A percentile compares a stretch with the other conserved stretches of the same genome.
phyloP scores from a whole-genome alignment of 225 moss, liverwort and hornwort genomes.

The Antitrichia curtipendula region DNA sequence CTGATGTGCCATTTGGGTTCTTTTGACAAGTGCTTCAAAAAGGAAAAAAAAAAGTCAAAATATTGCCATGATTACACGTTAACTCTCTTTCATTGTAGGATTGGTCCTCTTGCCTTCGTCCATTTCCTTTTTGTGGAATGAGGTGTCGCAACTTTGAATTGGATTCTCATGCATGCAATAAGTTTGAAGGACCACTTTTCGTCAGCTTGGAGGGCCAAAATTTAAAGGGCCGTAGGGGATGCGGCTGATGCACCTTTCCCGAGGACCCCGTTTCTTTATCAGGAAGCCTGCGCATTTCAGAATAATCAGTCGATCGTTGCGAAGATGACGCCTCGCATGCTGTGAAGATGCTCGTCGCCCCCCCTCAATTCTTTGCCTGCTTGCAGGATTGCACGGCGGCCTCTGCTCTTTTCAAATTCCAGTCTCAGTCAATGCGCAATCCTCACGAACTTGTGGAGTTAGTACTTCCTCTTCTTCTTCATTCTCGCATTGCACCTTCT shows the following conservation, averaged over 20 bases:
- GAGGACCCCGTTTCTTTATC: neutral
- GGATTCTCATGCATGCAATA: neutral
- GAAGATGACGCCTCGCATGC: neutral
- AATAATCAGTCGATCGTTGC: neutral
- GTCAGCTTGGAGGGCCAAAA: neutral
- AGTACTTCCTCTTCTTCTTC: no score
- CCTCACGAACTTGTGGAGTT: neutral
- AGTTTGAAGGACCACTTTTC: neutral
- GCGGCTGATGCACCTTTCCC: neutral
- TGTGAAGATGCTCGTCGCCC: neutral
- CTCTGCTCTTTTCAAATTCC: neutral
- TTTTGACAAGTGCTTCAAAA: neutral
- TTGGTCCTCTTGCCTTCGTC: neutral
- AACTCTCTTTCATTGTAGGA: neutral
- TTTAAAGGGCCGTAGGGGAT: neutral
- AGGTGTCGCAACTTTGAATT: neutral
- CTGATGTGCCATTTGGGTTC: accelerated
- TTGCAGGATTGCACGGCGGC: neutral
- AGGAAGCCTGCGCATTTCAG: neutral
- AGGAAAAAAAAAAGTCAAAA: neutral
- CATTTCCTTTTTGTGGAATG: neutral
- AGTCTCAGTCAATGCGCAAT: neutral
- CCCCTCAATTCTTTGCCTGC: neutral
- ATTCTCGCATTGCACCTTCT: neutral
- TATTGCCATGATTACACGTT: no score